Percentiles rank a stretch among this genome's conserved stretches.
phyloP scores from a whole-genome alignment of 164 flowering plant species.

The Malania oleifera region DNA sequence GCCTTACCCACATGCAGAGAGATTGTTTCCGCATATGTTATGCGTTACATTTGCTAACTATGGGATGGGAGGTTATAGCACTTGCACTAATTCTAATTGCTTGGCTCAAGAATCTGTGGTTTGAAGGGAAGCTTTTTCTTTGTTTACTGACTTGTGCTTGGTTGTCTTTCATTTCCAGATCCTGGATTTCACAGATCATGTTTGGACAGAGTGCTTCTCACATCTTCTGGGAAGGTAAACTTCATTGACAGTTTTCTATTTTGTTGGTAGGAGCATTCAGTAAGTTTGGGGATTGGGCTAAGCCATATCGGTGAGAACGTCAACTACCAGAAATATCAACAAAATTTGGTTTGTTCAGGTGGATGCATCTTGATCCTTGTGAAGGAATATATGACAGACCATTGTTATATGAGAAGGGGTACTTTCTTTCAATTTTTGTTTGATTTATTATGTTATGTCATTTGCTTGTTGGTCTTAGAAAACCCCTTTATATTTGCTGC shows the following conservation, averaged over 20 bases:
- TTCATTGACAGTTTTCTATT: slow-evolving; percentile 2
- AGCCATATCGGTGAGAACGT: neutral
- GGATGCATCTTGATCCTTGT: slow-evolving; percentile 99
- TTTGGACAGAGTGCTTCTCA: slow-evolving; percentile 97
- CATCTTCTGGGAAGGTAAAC: slow-evolving; percentile 65
- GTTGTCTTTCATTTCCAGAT: slow-evolving; percentile 44
- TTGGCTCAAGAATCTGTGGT: neutral
- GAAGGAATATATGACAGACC: slow-evolving; percentile 90
- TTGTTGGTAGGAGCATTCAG: neutral
- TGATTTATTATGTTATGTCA: neutral
- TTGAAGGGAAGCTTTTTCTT: neutral
- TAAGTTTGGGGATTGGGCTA: neutral
- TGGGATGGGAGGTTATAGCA: slow-evolving; percentile 3
- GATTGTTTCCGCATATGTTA: no score
- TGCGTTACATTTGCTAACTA: neutral
- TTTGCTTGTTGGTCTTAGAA: slow-evolving; percentile 3
- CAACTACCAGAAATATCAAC: neutral
- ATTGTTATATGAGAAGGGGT: slow-evolving; percentile 91
- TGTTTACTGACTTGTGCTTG: slow-evolving; percentile 7
- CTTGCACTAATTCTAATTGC: no score
- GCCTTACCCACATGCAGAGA: no score
- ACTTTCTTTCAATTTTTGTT: slow-evolving; percentile 12
- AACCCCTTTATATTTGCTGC: neutral
- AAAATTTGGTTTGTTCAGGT: slow-evolving; percentile 39
- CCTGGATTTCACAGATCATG: slow-evolving; percentile 88